phyloP scores from a whole-genome alignment of 225 moss, liverwort and hornwort genomes.

The Neckera pumila region DNA sequence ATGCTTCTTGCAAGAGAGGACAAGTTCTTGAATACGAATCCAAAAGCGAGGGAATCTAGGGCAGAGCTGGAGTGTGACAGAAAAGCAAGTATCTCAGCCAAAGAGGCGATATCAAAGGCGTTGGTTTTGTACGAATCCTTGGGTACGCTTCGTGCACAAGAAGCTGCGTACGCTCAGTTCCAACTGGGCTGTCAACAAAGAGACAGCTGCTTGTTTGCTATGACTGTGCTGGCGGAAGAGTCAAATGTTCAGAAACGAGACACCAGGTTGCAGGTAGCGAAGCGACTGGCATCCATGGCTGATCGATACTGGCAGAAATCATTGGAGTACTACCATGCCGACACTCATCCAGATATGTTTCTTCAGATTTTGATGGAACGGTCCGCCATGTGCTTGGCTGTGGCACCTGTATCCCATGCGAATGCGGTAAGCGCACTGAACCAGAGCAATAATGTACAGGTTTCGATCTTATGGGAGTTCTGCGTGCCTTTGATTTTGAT shows the following conservation, averaged over 20 bases:
- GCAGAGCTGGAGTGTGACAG: background rate
- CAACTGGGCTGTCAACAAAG: conserved; percentile 89
- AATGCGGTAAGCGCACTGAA: conserved; percentile 32
- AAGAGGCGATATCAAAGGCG: conserved; percentile 92
- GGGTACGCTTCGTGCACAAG: conserved; percentile 67
- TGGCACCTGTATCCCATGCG: conserved; percentile 54
- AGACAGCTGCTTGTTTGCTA: conserved; percentile 46
- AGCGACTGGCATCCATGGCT: conserved; percentile 66
- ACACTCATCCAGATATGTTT: conserved; percentile 81
- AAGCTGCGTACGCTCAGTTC: conserved; percentile 90
- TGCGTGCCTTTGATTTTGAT: background rate
- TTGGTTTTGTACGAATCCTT: conserved; percentile 81
- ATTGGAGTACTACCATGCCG: conserved; percentile 65
- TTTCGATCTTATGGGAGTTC: background rate
- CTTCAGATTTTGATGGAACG: conserved; percentile 77
- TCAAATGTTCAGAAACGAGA: conserved; percentile 48
- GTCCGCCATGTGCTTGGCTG: conserved; percentile 52
- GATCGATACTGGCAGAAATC: conserved; percentile 92
- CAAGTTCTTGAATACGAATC: conserved; percentile 45
- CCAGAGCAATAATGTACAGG: background rate
- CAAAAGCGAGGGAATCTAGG: conserved; percentile 12
- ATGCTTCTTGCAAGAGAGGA: conserved; percentile 88
- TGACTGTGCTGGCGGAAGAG: conserved; percentile 45
- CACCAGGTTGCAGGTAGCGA: conserved; percentile 54
- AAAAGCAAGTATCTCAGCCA: conserved; percentile 44